These are phyloP conservation scores for Ganoderma multipileum DNA, from an alignment of 1,284 basidiomycete genomes.

Conservation along the genomic window DNA sequence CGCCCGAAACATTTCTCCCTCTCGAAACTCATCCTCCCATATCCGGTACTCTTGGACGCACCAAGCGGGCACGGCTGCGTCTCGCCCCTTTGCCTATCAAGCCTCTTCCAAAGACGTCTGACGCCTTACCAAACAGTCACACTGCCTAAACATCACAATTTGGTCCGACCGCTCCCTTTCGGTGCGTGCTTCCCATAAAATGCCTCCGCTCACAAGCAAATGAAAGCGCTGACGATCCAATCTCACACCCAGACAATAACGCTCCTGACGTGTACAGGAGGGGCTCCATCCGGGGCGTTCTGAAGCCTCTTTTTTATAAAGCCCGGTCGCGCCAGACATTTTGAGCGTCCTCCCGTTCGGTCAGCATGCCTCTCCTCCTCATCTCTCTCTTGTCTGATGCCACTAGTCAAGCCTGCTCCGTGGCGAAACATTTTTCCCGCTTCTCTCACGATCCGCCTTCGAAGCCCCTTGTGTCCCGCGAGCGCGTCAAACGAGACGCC, in stretches of 20 bases:
- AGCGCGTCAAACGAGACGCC: conserved; percentile 25
- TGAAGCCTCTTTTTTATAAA: conserved; percentile 31
- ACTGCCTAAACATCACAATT: conserved; percentile 26
- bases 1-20: conserved; percentile 15
- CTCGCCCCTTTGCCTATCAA: conserved; percentile 25
- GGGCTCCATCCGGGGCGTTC: conserved; percentile 28
- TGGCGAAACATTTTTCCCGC: conserved; percentile 7
- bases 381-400: conserved; percentile 20
- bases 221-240: conserved; percentile 48
- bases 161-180: conserved; percentile 29
- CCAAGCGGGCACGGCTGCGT: conserved; percentile 17
- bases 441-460: conserved; percentile 10
- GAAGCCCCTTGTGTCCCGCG: conserved; percentile 9
- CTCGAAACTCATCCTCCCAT: conserved; percentile 17
- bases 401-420: conserved; percentile 7
- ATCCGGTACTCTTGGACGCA: conserved; percentile 18
- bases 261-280: conserved; percentile 43
- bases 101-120: conserved; percentile 27
- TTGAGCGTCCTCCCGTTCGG: conserved; percentile 11
- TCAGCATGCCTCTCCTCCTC: conserved; percentile 22
- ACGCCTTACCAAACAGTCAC: conserved; percentile 32
- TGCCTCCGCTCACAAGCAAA: conserved; percentile 41
- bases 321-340: conserved; percentile 9
- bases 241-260: conserved; percentile 45
- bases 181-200: conserved; percentile 47